Conservation (phyloP, 495 filamentous ascomycete species). For the Pyronema omphalodes region DNA sequence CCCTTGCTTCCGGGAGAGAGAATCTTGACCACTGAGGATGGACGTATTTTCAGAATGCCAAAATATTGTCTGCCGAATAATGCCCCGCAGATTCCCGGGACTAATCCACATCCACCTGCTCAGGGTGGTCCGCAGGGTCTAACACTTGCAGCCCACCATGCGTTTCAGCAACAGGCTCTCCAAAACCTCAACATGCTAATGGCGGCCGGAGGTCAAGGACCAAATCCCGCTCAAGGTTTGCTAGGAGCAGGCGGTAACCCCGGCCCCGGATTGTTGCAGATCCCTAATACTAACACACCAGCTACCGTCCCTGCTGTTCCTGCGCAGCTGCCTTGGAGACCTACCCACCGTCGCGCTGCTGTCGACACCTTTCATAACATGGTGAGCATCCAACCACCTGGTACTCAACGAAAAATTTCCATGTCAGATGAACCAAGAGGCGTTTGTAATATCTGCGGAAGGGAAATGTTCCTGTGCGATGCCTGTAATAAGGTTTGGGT, state of each 20-base stretch:
- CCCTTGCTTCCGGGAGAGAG: slow-evolving; percentile 19
- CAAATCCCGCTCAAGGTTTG: not conserved
- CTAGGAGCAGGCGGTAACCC: not conserved
- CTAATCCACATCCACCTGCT: not conserved
- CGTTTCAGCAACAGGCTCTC: not conserved
- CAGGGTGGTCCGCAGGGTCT: not conserved
- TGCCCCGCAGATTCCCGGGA: not conserved
- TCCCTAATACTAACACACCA: not conserved
- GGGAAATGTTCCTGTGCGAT: slow-evolving; percentile 21
- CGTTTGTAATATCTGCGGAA: slow-evolving; percentile 17
- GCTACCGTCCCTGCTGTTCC: not conserved
- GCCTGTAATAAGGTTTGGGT: slow-evolving; percentile 22
- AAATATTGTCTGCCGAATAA: slow-evolving; percentile 6
- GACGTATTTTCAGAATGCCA: slow-evolving; percentile 21
- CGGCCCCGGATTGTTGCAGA: not conserved
- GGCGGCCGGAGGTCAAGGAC: too few relatives aligned
- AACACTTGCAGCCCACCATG: not conserved
- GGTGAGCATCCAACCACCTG: not conserved
- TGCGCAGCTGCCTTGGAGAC: not conserved
- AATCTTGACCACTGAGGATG: slow-evolving; percentile 12
- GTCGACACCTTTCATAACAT: not conserved
- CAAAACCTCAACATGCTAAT: not conserved
- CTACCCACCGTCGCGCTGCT: not conserved
- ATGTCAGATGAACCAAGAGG: slow-evolving; percentile 22
- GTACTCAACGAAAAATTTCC: slow-evolving; percentile 6